phyloP scores from a whole-genome alignment of 371 early-diverging fungal genomes.

The Blastocladiella emersonii region DNA sequence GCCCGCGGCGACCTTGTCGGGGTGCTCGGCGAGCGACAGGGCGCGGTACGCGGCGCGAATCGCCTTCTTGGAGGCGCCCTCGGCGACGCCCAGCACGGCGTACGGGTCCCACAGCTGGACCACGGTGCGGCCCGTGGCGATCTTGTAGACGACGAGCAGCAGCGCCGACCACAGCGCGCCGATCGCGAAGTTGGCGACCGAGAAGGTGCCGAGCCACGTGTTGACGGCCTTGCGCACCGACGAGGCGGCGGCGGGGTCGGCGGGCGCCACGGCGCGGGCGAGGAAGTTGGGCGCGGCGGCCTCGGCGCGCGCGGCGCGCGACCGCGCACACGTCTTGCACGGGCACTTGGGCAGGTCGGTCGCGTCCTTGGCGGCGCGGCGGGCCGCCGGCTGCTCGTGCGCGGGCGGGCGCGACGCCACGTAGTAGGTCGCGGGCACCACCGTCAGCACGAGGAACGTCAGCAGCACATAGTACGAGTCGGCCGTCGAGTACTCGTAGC shows the following conservation, averaged over 20 bases:
- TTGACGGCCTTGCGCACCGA: neutral
- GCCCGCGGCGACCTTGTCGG: constrained; percentile 62
- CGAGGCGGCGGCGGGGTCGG: neutral
- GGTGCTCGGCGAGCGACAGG: constrained; percentile 39
- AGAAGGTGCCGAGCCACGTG: neutral
- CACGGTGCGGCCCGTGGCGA: constrained; percentile 48
- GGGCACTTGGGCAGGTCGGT: neutral
- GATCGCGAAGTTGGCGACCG: neutral
- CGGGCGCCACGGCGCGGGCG: neutral
- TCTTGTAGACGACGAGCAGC: constrained; percentile 57
- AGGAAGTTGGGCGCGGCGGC: too few relatives aligned
- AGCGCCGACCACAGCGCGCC: constrained; percentile 48
- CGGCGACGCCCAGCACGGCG: constrained; percentile 64
- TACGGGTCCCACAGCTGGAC: constrained; percentile 80
- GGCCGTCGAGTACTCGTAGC: constrained; percentile 83
- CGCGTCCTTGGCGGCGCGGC: neutral
- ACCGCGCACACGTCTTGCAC: neutral
- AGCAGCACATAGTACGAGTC: constrained; percentile 85
- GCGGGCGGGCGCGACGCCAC: neutral
- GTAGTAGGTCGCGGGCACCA: constrained; percentile 64
- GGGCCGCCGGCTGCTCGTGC: neutral
- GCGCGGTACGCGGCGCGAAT: constrained; percentile 65
- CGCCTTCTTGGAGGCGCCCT: constrained; percentile 30
- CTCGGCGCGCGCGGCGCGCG: neutral
- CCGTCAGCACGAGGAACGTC: constrained; percentile 57